Percentiles rank a stretch among this genome's conserved stretches.
phyloP scores from a whole-genome alignment of 108 stramenopile genomes.

The Parmales sp. region DNA sequence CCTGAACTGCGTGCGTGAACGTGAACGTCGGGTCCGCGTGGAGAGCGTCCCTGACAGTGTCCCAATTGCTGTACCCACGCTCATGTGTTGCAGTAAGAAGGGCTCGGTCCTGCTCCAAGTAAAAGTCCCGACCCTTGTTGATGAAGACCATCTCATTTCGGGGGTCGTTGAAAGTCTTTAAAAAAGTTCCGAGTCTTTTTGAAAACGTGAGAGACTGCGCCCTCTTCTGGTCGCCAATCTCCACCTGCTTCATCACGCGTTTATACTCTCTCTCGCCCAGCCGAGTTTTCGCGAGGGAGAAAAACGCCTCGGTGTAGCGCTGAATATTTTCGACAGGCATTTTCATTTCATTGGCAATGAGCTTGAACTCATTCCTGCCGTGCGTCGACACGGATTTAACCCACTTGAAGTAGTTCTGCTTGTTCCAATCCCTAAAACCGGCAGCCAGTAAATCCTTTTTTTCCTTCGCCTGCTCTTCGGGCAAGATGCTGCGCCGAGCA shows the following conservation, averaged over 20 bases:
- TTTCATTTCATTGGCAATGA: conserved; percentile 72
- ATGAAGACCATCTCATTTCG: conserved; percentile 74
- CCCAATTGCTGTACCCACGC: conserved; percentile 78
- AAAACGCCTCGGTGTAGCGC: conserved; percentile 76
- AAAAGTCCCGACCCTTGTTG: conserved; percentile 76
- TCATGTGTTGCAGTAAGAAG: conserved; percentile 71
- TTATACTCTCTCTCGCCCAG: conserved; percentile 73
- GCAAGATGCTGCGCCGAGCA: conserved; percentile 27
- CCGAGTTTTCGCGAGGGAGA: conserved; percentile 61
- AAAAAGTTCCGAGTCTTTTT: conserved; percentile 54
- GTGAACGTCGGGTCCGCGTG: conserved; percentile 47
- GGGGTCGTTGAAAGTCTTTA: conserved; percentile 65
- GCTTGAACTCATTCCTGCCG: conserved; percentile 71
- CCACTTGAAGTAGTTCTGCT: conserved; percentile 78
- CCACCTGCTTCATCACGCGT: conserved; percentile 48
- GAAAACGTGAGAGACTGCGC: conserved; percentile 58
- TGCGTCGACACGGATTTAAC: conserved; percentile 80
- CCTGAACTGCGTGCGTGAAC: conserved; percentile 75
- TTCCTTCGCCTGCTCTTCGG: conserved; percentile 63
- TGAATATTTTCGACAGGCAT: conserved; percentile 68
- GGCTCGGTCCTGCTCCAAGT: conserved; percentile 74
- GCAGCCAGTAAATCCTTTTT: conserved; percentile 77
- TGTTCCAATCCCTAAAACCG: conserved; percentile 85
- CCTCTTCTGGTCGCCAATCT: conserved; percentile 34
- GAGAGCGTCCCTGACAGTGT: conserved; percentile 60